Percentiles rank a stretch among this genome's conserved stretches.
These are phyloP conservation scores for Voacanga thouarsii DNA, from an alignment of 257 asterid genomes.

Conservation along the genomic window DNA sequence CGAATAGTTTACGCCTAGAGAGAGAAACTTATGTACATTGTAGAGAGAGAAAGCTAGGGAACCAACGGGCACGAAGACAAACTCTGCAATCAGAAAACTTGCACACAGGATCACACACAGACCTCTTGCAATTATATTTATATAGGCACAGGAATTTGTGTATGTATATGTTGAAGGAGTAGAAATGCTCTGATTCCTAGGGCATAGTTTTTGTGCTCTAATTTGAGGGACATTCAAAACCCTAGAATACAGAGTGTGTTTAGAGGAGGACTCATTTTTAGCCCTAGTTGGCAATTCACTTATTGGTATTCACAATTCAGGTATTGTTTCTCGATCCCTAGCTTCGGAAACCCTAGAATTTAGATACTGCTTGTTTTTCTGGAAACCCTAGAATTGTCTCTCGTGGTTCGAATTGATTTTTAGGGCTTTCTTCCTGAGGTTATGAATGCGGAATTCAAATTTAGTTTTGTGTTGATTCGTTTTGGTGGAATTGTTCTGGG, in stretches of 20 bases:
- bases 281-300: conserved; percentile 25
- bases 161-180: conserved; percentile 12
- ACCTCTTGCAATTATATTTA: neutral
- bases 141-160: conserved; percentile 8
- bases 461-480: conserved; percentile 35
- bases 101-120: conserved; percentile 10
- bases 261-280: conserved; percentile 21
- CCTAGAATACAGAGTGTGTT: conserved; percentile 36
- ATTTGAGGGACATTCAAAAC: conserved; percentile 43
- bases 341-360: conserved; percentile 32
- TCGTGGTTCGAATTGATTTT: neutral
- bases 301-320: conserved; percentile 23
- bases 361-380: conserved; percentile 12
- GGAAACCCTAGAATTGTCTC: conserved; percentile 35
- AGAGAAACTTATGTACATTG: conserved; percentile 16
- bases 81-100: conserved; percentile 10
- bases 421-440: conserved; percentile 13
- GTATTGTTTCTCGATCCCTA: conserved; percentile 22
- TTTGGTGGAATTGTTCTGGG: conserved; percentile 38
- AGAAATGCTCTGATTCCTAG: conserved; percentile 32
- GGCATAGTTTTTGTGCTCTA: conserved; percentile 24
- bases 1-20: conserved; percentile 35
- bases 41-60: conserved; percentile 38
- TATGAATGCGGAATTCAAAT: conserved; percentile 20
- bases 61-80: conserved; percentile 37